Base-by-base conservation (phyloP, 2,329 filamentous ascomycete species). In the Penicillium sp. region DNA sequence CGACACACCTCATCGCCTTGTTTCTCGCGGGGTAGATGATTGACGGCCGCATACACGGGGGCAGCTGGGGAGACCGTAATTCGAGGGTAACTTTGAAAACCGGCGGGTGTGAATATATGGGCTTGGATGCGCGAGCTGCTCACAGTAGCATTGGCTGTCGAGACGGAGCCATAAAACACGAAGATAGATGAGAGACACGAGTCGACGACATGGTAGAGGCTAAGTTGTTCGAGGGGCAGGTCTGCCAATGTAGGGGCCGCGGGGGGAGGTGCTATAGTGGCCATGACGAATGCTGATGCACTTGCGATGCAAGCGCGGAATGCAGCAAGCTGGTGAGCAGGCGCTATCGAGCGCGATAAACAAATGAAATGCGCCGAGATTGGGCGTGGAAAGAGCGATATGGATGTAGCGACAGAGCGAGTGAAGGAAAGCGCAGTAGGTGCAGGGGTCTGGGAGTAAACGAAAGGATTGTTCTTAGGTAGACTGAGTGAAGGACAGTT, bases 1-100 rank as follows among this genome's bases (percentile, higher is more conserved):
- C 94, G 87, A 74, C 89, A 95, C 61, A 96, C 81, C 74, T 97
- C 93, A 71, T 97, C 93, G 67, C 93, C 93, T 78, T 97, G 94
- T 74, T 92, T 91, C 70, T 97, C 93, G 69, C 91, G 88, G 39
- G 94, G 91, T 40, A 99, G 82, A 71, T 92, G 86, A 70, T 90
- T 87, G 72, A 99, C 94, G 51, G 92, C 93, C 62, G 86, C 84
- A 74, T 97, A 97, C 67, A 95, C 88, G 47, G 91, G 86, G 43
- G 93, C 96, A 68, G 89, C 95, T 41, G 94, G 94, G 23, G 93
- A 95, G 61, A 97, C 87, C 57, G 93, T 96, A 63, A 99, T 85
- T 66, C 93, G 90, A 56, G 90, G 87, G 71, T 93, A 99, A 64
- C 89, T 93, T 69, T 90, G 88, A 65, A 95, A 88, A 62, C 94